Conservation (phyloP, 768 basidiomycete genomes). For the Lepiota subincarnata region DNA sequence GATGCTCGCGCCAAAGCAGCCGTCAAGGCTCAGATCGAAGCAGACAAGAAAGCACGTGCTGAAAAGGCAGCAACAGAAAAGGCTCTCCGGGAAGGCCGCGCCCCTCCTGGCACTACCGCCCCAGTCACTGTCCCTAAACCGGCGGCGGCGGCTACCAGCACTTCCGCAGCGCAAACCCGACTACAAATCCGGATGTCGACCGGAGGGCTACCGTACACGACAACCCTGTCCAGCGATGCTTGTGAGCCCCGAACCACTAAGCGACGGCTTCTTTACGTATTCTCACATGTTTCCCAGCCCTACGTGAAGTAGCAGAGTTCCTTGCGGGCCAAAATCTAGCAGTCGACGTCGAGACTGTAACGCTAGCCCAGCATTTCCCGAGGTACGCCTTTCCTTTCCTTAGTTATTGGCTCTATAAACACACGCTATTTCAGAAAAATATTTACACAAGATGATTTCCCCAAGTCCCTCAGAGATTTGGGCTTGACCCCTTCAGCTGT, state of each 20-base stretch:
- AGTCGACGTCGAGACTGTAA: constrained; percentile 75
- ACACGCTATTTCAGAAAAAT: constrained; percentile 54
- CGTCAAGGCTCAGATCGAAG: constrained; percentile 91
- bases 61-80: constrained; percentile 90
- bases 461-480: constrained; percentile 75
- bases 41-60: constrained; percentile 74
- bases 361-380: constrained; percentile 79
- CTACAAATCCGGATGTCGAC: constrained; percentile 85
- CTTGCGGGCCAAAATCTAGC: constrained; percentile 68
- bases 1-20: constrained; percentile 84
- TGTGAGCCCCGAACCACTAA: constrained; percentile 41
- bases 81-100: constrained; percentile 77
- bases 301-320: constrained; percentile 84
- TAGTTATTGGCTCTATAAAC: neutral
- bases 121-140: constrained; percentile 26
- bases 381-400: constrained; percentile 43
- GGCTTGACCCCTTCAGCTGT: constrained; percentile 92
- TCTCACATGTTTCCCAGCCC: constrained; percentile 39
- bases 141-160: constrained; percentile 32
- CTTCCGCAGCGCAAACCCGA: constrained; percentile 66
- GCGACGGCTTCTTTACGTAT: neutral
- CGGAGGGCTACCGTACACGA: constrained; percentile 78
- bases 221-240: constrained; percentile 73
- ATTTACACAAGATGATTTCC: constrained; percentile 69
- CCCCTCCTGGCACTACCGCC: constrained; percentile 22